phyloP scores from a whole-genome alignment of 139 green algal genomes.

The Chlamydomonas sphaeroides region DNA sequence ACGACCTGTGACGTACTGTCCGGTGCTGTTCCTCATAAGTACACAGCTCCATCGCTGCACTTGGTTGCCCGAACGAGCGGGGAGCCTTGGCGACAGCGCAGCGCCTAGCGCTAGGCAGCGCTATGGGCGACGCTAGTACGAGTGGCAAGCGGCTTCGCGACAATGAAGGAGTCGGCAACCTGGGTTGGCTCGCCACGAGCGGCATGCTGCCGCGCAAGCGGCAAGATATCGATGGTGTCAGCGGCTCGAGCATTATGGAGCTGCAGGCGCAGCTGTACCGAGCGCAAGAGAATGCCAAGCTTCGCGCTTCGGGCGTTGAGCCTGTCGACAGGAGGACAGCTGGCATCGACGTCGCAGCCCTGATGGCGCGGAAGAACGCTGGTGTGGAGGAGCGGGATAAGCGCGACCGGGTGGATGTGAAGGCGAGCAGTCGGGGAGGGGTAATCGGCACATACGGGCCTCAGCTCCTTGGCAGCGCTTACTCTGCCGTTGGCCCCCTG shows the following conservation, averaged over 20 bases:
- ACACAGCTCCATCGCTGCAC: too few species aligned
- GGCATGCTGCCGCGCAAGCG: conserved; percentile 73
- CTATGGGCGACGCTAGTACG: neutral
- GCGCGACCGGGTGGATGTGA: conserved; percentile 70
- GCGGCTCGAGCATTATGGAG: conserved; percentile 69
- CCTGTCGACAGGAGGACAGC: conserved; percentile 11
- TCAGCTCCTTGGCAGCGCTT: too few species aligned
- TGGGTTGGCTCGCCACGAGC: conserved; percentile 84
- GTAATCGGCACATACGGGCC: too few species aligned
- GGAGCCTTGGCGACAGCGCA: too few species aligned
- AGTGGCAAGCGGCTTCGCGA: neutral
- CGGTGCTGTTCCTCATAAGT: too few species aligned
- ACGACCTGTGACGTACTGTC: too few species aligned
- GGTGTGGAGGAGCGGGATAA: conserved; percentile 75
- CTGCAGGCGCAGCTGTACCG: conserved; percentile 81
- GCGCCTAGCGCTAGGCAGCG: too few species aligned
- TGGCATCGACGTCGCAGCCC: conserved; percentile 19
- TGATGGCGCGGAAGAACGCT: conserved; percentile 64
- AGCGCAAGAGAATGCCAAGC: conserved; percentile 23
- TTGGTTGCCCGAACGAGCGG: too few species aligned
- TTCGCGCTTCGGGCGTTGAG: neutral
- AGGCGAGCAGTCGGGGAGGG: too few species aligned
- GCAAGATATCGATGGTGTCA: conserved; percentile 79
- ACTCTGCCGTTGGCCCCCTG: too few species aligned
- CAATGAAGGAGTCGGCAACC: conserved; percentile 32